These are phyloP conservation scores for Taxawa tesnikishii DNA, from an alignment of 2,329 filamentous ascomycete species.

Conservation along the genomic window DNA sequence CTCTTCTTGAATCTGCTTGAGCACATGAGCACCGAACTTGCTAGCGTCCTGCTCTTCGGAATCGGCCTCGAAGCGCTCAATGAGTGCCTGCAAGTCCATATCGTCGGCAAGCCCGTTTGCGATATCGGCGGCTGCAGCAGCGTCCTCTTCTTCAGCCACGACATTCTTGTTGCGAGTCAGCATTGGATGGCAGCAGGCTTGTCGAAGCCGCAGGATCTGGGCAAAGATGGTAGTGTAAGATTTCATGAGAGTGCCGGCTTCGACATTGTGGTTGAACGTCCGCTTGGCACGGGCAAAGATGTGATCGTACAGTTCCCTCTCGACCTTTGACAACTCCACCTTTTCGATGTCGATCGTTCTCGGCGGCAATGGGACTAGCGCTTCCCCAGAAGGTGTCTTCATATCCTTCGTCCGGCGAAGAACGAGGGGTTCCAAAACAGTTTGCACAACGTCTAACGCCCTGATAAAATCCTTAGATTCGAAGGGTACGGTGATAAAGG, in stretches of 20 bases:
- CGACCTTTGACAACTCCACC: slow-evolving; percentile 71
- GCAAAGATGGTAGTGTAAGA: slow-evolving; percentile 96
- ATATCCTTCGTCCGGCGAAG: slow-evolving; percentile 94
- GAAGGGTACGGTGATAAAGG: slow-evolving; percentile 94
- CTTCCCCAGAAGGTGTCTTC: slow-evolving; percentile 80
- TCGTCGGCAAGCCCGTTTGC: slow-evolving; percentile 78
- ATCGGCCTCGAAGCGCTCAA: slow-evolving; percentile 64
- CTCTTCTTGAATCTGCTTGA: slow-evolving; percentile 85
- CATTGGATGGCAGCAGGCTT: slow-evolving; percentile 87
- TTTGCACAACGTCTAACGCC: slow-evolving; percentile 92
- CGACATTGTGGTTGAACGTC: slow-evolving; percentile 74
- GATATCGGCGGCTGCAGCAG: slow-evolving; percentile 63
- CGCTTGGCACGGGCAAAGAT: slow-evolving; percentile 74
- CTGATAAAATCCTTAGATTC: slow-evolving; percentile 91
- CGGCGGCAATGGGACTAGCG: slow-evolving; percentile 68
- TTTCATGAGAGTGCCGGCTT: slow-evolving; percentile 86
- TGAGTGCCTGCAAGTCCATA: slow-evolving; percentile 83
- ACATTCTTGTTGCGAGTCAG: slow-evolving; percentile 76
- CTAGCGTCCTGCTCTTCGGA: slow-evolving; percentile 48
- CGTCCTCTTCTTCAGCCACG: slow-evolving; percentile 79
- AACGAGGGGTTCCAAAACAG: slow-evolving; percentile 89
- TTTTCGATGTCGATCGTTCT: slow-evolving; percentile 77
- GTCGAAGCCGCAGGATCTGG: slow-evolving; percentile 82
- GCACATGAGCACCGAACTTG: slow-evolving; percentile 71
- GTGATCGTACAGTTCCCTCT: slow-evolving; percentile 85